Evolutionary conservation across 1,284 basidiomycete species (phyloP).

Genomic region (Afroboletus lepidellus): DNA sequence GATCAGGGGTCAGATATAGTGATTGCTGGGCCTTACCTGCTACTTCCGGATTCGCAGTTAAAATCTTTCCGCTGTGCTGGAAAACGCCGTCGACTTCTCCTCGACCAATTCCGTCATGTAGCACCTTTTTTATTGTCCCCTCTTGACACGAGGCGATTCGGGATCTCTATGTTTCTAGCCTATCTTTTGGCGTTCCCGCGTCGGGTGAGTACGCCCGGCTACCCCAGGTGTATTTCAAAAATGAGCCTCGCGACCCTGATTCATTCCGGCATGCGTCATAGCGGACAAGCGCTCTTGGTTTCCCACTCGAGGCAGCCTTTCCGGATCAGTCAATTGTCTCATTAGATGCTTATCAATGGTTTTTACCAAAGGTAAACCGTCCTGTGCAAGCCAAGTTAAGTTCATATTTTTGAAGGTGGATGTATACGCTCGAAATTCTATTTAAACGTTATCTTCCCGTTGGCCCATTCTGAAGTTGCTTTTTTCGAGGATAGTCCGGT

Average conservation of each 20-base stretch:
- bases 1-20: constrained; percentile 29
- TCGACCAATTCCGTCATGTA: constrained; percentile 5
- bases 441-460: background rate
- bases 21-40: constrained; percentile 26
- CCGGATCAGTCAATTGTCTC: constrained; percentile 16
- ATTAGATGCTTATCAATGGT: background rate
- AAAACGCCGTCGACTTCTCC: constrained; percentile 27
- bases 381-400: background rate
- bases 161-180: background rate
- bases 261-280: constrained; percentile 31
- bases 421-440: background rate
- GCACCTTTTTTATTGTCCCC: background rate
- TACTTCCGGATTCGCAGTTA: constrained; percentile 32
- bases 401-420: background rate
- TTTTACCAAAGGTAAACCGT: constrained; percentile 4
- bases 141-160: constrained; percentile 4
- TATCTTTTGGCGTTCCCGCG: constrained; percentile 1
- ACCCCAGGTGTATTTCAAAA: constrained; percentile 9
- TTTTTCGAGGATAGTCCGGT: background rate
- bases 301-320: constrained; percentile 16
- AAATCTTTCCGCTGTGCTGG: constrained; percentile 22
- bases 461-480: background rate
- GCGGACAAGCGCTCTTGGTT: constrained; percentile 16
- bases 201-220: constrained; percentile 2
- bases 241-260: constrained; percentile 25